phyloP scores from a whole-genome alignment of 768 basidiomycete genomes.

The Agaricus blazei region DNA sequence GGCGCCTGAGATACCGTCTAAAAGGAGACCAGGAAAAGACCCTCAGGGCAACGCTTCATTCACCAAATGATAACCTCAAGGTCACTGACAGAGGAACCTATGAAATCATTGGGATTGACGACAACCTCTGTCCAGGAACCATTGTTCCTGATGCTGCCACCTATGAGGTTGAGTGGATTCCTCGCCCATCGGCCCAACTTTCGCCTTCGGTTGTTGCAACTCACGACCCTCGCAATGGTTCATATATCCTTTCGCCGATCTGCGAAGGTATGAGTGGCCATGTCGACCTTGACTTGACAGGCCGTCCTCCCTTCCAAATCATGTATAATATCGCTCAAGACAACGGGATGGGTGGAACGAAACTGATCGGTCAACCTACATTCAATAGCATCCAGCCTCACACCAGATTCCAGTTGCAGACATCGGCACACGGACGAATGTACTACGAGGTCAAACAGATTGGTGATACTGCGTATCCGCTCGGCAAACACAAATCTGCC shows the following conservation, averaged over 20 bases:
- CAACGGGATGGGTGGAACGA: constrained; percentile 61
- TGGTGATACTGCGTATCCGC: constrained; percentile 80
- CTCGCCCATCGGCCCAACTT: constrained; percentile 69
- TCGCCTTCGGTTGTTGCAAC: constrained; percentile 50
- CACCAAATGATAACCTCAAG: constrained; percentile 66
- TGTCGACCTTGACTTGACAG: constrained; percentile 79
- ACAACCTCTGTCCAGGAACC: constrained; percentile 80
- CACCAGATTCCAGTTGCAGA: constrained; percentile 79
- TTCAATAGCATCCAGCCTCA: constrained; percentile 82
- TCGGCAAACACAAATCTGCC: constrained; percentile 56
- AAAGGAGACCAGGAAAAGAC: constrained; percentile 36
- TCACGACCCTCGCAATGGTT: constrained; percentile 63
- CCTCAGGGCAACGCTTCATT: constrained; percentile 37
- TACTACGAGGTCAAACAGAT: constrained; percentile 90
- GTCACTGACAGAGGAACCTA: constrained; percentile 78
- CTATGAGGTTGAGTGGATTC: constrained; percentile 76
- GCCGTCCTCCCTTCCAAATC: constrained; percentile 90
- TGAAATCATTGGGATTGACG: constrained; percentile 71
- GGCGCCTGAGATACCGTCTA: constrained; percentile 74
- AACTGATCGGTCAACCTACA: constrained; percentile 67
- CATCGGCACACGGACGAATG: constrained; percentile 70
- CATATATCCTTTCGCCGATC: constrained; percentile 68
- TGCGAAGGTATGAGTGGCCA: constrained; percentile 81
- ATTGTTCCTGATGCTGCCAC: constrained; percentile 54
- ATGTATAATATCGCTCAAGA: constrained; percentile 81